A percentile compares a stretch with the other conserved stretches of the same genome.
Conservation (phyloP, 352 stramenopile species). For the Phytopythium ostracodes region DNA sequence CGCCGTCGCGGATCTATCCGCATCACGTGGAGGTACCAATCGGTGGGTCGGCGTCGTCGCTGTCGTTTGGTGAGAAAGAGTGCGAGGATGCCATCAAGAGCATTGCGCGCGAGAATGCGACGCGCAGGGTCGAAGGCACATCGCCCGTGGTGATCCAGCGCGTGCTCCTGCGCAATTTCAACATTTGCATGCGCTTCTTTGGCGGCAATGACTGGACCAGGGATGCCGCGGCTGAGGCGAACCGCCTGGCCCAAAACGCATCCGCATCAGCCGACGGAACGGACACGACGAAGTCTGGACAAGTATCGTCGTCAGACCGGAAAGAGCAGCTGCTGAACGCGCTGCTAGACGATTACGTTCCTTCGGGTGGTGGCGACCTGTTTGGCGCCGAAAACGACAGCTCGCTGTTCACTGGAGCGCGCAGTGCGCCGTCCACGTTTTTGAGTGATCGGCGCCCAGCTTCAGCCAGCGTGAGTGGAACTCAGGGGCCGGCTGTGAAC, state of each 20-base stretch:
- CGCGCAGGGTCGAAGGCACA: constrained; percentile 35
- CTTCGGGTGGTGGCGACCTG: constrained; percentile 44
- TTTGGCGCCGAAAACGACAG: constrained; percentile 37
- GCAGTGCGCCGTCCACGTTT: constrained; percentile 28
- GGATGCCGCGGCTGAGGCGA: constrained; percentile 16
- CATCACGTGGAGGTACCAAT: constrained; percentile 88
- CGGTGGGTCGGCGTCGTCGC: constrained; percentile 68
- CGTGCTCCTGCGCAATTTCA: constrained; percentile 84
- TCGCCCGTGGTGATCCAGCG: constrained; percentile 70
- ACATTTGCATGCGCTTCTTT: constrained; percentile 87
- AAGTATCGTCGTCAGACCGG: constrained; percentile 7
- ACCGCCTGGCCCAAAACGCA: neutral
- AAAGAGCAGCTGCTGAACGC: constrained; percentile 80
- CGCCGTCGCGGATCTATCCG: constrained; percentile 75
- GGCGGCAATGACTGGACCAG: constrained; percentile 78
- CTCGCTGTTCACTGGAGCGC: constrained; percentile 36
- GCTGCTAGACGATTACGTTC: constrained; percentile 82
- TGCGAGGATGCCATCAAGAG: constrained; percentile 66
- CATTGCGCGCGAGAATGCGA: constrained; percentile 60
- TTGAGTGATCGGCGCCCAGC: constrained; percentile 4
- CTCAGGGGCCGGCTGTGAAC: constrained; percentile 1
- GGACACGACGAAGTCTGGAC: constrained; percentile 3
- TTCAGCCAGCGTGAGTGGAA: constrained; percentile 7
- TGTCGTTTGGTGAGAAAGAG: constrained; percentile 86
- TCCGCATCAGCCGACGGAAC: neutral